A percentile compares a stretch with the other conserved stretches of the same genome.
These are phyloP conservation scores for Taiozyma onychis DNA, from an alignment of 1,139 yeast species.

Conservation along the genomic window DNA sequence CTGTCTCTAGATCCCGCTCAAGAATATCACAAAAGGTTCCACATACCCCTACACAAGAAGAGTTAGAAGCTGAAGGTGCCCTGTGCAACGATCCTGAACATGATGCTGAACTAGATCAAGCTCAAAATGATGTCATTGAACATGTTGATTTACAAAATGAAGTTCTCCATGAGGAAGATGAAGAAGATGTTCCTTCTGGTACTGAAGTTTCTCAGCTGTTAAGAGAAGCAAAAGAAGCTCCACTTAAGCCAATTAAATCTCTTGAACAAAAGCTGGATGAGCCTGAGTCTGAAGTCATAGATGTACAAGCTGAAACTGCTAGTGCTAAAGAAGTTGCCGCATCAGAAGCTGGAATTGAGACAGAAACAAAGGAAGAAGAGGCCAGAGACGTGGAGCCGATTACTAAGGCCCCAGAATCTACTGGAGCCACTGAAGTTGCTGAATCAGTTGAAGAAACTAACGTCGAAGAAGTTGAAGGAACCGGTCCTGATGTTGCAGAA, in stretches of 20 bases:
- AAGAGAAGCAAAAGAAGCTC: slow-evolving; percentile 1
- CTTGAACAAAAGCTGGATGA: not conserved
- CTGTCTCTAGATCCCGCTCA: slow-evolving; percentile 59
- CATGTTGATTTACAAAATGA: slow-evolving; percentile 5
- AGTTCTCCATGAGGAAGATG: slow-evolving; percentile 6
- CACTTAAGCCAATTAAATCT: not conserved
- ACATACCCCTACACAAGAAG: slow-evolving; percentile 18
- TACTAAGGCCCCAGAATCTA: not conserved
- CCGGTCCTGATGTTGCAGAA: not conserved
- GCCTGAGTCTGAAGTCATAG: not conserved
- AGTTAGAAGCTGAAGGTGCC: slow-evolving; percentile 33
- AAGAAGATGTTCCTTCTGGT: slow-evolving; percentile 1
- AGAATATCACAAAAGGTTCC: slow-evolving; percentile 27
- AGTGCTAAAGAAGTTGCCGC: not conserved
- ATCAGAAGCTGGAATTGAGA: not conserved
- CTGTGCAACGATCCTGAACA: slow-evolving; percentile 25
- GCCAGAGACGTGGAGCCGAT: not conserved
- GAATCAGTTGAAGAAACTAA: not conserved
- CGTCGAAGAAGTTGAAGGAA: not conserved
- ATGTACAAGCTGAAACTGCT: not conserved
- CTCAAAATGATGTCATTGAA: slow-evolving; percentile 9
- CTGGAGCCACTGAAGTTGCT: not conserved
- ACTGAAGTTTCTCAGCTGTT: slow-evolving; percentile 1
- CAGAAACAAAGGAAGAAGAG: not conserved
- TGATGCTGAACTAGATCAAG: slow-evolving; percentile 5